Evolutionary conservation across 148 eudicot genomes (phyloP).

Genomic region (Vaccinium myrtillus): DNA sequence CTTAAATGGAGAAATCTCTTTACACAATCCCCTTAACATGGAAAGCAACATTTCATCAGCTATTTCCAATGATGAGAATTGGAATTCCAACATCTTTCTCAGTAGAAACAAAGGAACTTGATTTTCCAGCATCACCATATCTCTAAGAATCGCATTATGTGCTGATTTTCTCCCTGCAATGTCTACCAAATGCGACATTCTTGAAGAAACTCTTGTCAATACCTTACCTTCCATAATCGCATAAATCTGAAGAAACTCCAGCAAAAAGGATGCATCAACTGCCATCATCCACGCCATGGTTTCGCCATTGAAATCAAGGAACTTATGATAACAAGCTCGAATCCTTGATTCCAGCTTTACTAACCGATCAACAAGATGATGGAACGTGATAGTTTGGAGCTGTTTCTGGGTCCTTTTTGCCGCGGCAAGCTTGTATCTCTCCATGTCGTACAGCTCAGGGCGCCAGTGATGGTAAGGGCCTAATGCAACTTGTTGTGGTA

Average conservation of each 20-base stretch:
- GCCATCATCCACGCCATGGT: conserved; percentile 46
- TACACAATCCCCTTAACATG: conserved; percentile 30
- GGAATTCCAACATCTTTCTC: conserved; percentile 32
- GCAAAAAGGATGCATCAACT: conserved; percentile 40
- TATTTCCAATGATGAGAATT: conserved; percentile 17
- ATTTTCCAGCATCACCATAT: conserved; percentile 54
- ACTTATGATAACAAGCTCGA: conserved; percentile 44
- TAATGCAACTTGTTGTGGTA: conserved; percentile 43
- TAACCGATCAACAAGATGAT: conserved; percentile 24
- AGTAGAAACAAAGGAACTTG: conserved; percentile 50
- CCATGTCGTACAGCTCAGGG: conserved; percentile 43
- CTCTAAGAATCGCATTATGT: conserved; percentile 43
- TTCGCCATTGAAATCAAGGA: conserved; percentile 24
- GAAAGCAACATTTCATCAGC: conserved; percentile 24
- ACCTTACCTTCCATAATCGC: neutral
- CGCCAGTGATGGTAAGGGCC: conserved; percentile 54
- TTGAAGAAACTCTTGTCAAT: conserved; percentile 28
- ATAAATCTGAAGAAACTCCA: conserved; percentile 34
- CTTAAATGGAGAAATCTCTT: conserved; percentile 37
- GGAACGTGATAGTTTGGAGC: conserved; percentile 19
- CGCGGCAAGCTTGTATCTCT: conserved; percentile 33
- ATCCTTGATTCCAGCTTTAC: conserved; percentile 22
- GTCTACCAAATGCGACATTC: conserved; percentile 39
- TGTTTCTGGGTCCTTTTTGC: conserved; percentile 37
- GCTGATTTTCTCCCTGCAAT: conserved; percentile 36